phyloP scores from a whole-genome alignment of 148 eudicot species.

The Pouteria glomerata region DNA sequence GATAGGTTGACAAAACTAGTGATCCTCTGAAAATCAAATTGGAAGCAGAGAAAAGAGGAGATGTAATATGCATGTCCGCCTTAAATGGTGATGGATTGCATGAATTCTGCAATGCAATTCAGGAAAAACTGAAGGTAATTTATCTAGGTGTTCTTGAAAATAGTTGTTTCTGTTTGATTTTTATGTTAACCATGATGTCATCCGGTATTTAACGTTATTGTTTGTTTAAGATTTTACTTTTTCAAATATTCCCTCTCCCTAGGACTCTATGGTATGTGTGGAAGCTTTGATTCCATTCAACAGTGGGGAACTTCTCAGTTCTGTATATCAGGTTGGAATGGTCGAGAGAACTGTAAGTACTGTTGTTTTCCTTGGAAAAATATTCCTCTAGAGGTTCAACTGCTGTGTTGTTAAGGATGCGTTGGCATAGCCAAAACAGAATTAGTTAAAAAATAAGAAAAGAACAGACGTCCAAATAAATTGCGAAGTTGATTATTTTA shows the following conservation, averaged over 20 bases:
- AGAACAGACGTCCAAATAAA: not conserved
- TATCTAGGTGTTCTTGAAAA: not conserved
- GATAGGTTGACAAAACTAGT: conserved; percentile 78
- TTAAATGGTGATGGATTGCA: conserved; percentile 75
- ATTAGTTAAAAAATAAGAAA: not conserved
- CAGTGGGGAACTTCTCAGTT: conserved; percentile 88
- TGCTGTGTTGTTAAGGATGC: not conserved
- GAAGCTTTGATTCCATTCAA: conserved; percentile 92
- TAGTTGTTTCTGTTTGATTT: not conserved
- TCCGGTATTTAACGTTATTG: not conserved
- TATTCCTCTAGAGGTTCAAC: not conserved
- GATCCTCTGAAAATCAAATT: conserved; percentile 59
- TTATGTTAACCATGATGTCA: not conserved
- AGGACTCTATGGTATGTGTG: conserved; percentile 98
- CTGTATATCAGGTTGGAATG: conserved; percentile 80
- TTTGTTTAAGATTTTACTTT: not conserved
- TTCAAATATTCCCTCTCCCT: not conserved
- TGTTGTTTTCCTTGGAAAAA: not conserved
- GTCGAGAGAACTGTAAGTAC: conserved; percentile 79
- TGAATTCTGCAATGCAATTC: conserved; percentile 78
- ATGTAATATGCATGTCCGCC: conserved; percentile 83
- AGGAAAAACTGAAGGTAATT: conserved; percentile 72
- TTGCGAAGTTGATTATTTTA: not conserved
- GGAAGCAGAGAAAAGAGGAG: conserved; percentile 55
- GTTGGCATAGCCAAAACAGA: not conserved